A percentile compares a stretch with the other conserved stretches of the same genome.
These are phyloP conservation scores for Trichoderma sp. DNA, from an alignment of 2,329 filamentous ascomycete genomes.

Conservation along the genomic window DNA sequence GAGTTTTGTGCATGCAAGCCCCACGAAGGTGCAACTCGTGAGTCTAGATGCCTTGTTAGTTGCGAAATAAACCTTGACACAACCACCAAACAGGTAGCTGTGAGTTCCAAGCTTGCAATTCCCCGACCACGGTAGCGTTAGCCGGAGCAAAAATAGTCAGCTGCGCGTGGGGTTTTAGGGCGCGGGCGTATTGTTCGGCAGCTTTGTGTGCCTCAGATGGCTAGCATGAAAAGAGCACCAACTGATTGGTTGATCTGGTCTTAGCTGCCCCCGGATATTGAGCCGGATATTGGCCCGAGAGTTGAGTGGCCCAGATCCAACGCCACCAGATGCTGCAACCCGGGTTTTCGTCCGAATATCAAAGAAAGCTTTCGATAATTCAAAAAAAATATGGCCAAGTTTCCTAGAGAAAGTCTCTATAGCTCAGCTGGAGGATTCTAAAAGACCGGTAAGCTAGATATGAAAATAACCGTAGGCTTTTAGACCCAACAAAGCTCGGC, in stretches of 20 bases:
- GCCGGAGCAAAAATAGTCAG: constrained; percentile 15
- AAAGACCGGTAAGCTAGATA: neutral
- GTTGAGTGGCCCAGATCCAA: constrained; percentile 5
- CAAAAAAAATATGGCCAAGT: neutral
- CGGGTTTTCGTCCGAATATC: constrained; percentile 21
- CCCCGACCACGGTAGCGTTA: neutral
- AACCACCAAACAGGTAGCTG: neutral
- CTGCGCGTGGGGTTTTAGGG: constrained; percentile 12
- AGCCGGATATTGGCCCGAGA: constrained; percentile 24
- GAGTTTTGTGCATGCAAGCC: neutral
- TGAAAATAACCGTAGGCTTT: constrained; percentile 12
- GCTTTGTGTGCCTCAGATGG: neutral
- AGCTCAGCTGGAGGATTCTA: neutral
- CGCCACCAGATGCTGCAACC: constrained; percentile 17
- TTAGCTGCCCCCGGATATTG: constrained; percentile 10
- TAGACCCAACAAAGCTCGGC: neutral
- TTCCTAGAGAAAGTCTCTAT: neutral
- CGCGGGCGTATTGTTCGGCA: constrained; percentile 19
- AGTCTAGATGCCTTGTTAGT: neutral
- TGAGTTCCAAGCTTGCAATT: neutral
- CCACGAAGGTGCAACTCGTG: neutral
- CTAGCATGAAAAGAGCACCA: neutral
- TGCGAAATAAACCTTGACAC: neutral
- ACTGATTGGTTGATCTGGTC: constrained; percentile 10
- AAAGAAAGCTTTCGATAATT: neutral